phyloP scores from a whole-genome alignment of 257 asterid species.

The Rhazya stricta region DNA sequence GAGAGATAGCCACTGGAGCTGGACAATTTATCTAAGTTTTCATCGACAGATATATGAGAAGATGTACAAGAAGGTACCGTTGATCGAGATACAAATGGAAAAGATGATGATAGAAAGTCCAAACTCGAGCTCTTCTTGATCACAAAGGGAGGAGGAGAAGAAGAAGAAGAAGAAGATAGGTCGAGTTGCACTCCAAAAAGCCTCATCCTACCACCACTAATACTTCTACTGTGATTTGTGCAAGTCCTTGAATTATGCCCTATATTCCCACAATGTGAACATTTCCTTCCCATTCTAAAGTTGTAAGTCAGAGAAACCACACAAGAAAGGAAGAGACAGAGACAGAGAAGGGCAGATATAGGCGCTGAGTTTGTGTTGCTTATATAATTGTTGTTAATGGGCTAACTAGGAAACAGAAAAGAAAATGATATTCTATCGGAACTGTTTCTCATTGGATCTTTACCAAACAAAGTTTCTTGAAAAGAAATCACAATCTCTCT shows the following conservation, averaged over 20 bases:
- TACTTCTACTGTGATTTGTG: constrained; percentile 3
- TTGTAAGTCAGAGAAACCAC: background rate
- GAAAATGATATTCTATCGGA: background rate
- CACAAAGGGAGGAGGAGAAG: background rate
- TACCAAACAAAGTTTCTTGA: constrained; percentile 18
- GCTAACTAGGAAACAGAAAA: constrained; percentile 1
- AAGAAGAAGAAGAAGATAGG: constrained; percentile 9
- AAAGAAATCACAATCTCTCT: constrained; percentile 4
- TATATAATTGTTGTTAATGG: constrained; percentile 12
- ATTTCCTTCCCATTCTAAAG: constrained; percentile 35
- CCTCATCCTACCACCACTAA: constrained; percentile 25
- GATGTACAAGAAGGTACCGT: background rate
- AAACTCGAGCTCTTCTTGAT: constrained; percentile 30
- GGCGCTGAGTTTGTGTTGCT: constrained; percentile 3
- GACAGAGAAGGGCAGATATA: background rate
- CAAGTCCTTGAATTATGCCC: constrained; percentile 61
- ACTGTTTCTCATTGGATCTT: constrained; percentile 21
- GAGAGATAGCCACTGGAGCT: constrained; percentile 22
- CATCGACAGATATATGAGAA: background rate
- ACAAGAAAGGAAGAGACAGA: constrained; percentile 1
- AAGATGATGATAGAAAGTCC: constrained; percentile 9
- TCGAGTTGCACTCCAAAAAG: constrained; percentile 35
- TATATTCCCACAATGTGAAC: constrained; percentile 41
- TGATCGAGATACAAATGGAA: background rate
- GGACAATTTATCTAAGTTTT: constrained; percentile 11